Percentiles rank a stretch among this genome's conserved stretches.
Conservation (phyloP, 2,329 filamentous ascomycete species). For the Zymoseptoria tritici region DNA sequence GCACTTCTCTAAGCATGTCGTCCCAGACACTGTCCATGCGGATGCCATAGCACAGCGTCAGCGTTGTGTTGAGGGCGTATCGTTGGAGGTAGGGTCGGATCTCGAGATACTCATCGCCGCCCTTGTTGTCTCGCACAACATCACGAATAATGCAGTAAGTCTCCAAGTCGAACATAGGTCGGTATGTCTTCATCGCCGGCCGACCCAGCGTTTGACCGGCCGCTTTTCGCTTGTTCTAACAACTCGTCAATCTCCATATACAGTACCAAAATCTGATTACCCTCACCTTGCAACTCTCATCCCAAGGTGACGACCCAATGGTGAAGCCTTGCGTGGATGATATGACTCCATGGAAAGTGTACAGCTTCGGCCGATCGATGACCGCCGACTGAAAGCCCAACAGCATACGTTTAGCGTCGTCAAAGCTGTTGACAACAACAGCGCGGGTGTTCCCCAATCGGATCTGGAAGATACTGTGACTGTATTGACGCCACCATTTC, state of each 20-base stretch:
- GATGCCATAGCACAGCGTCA: conserved; percentile 50
- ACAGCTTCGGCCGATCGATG: conserved; percentile 38
- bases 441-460: conserved; percentile 47
- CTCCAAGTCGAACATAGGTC: conserved; percentile 49
- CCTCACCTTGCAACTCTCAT: conserved; percentile 40
- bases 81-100: conserved; percentile 47
- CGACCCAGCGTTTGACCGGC: conserved; percentile 42
- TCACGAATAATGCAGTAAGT: conserved; percentile 46
- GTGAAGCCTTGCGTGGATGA: conserved; percentile 48
- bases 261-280: neutral
- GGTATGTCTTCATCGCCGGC: conserved; percentile 42
- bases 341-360: conserved; percentile 49
- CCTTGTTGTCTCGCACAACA: conserved; percentile 37
- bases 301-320: conserved; percentile 49
- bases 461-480: conserved; percentile 46
- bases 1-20: conserved; percentile 44
- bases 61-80: conserved; percentile 48
- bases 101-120: conserved; percentile 32
- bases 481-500: conserved; percentile 42
- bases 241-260: neutral
- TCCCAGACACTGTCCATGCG: conserved; percentile 50
- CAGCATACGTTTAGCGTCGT: conserved; percentile 46
- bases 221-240: conserved; percentile 44
- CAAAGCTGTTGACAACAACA: conserved; percentile 48
- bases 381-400: conserved; percentile 44